These are phyloP conservation scores for Aspergillus leporis DNA, from an alignment of 495 filamentous ascomycete genomes.

Conservation along the genomic window DNA sequence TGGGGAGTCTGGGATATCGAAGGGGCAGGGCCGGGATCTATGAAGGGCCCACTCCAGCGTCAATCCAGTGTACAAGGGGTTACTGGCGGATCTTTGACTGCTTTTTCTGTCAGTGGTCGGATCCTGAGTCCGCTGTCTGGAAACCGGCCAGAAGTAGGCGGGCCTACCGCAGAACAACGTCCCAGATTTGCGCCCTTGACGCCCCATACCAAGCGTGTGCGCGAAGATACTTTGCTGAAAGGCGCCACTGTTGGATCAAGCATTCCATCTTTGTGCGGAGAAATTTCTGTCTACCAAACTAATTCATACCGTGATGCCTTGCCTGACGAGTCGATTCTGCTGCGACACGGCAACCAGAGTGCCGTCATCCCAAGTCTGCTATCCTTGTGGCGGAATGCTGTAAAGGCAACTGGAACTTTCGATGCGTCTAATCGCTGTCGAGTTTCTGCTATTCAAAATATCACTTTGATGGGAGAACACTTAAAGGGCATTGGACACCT, in stretches of 20 bases:
- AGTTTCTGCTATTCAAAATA: constrained; percentile 47
- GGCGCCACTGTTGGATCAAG: constrained; percentile 35
- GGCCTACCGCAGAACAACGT: constrained; percentile 39
- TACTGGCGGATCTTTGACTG: constrained; percentile 61
- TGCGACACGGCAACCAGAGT: constrained; percentile 65
- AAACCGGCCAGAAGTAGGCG: constrained; percentile 35
- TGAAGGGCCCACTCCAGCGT: constrained; percentile 55
- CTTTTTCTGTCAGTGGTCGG: constrained; percentile 70
- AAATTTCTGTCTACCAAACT: constrained; percentile 60
- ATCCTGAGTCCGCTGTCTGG: constrained; percentile 44
- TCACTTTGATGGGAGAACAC: constrained; percentile 64
- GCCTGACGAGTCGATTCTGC: constrained; percentile 63
- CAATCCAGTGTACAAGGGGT: constrained; percentile 58
- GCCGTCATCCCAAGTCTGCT: constrained; percentile 64
- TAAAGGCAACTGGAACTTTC: constrained; percentile 58
- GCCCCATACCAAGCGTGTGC: constrained; percentile 69
- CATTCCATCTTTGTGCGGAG: constrained; percentile 53
- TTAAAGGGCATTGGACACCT: constrained; percentile 61
- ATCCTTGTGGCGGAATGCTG: constrained; percentile 66
- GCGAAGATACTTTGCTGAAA: constrained; percentile 56
- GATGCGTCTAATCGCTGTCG: constrained; percentile 48
- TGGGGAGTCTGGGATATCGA: constrained; percentile 95
- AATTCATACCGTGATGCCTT: constrained; percentile 47
- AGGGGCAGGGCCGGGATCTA: constrained; percentile 57
- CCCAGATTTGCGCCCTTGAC: constrained; percentile 80